Evolutionary conservation across 1,139 yeast genomes (phyloP).

Genomic region (Zygoascus hellenicus): DNA sequence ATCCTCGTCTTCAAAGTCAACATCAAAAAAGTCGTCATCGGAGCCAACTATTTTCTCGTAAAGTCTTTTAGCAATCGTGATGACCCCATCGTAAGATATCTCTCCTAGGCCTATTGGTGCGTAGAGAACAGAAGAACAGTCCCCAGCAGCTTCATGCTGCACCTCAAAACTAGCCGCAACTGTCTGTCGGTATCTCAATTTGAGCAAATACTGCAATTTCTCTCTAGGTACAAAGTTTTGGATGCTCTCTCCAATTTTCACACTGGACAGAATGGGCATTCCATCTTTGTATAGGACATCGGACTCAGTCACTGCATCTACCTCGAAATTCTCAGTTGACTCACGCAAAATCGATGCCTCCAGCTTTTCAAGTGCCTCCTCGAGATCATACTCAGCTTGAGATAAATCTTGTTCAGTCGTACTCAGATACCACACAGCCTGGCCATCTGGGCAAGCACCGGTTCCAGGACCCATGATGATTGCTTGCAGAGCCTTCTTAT

Average conservation of each 20-base stretch:
- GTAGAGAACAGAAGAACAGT: slow-evolving; percentile 38
- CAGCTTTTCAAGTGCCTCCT: slow-evolving; percentile 72
- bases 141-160: slow-evolving; percentile 6
- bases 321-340: slow-evolving; percentile 49
- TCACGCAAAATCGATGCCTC: slow-evolving; percentile 78
- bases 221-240: slow-evolving; percentile 79
- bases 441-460: slow-evolving; percentile 85
- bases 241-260: slow-evolving; percentile 78
- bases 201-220: slow-evolving; percentile 68
- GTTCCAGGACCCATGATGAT: slow-evolving; percentile 83
- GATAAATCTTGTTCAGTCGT: slow-evolving; percentile 61
- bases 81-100: slow-evolving; percentile 82
- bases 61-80: slow-evolving; percentile 70
- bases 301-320: slow-evolving; percentile 49
- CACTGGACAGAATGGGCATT: slow-evolving; percentile 66
- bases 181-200: slow-evolving; percentile 70
- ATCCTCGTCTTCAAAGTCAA: slow-evolving; percentile 93
- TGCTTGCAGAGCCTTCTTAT: slow-evolving; percentile 73
- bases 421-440: slow-evolving; percentile 84
- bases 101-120: slow-evolving; percentile 69
- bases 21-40: slow-evolving; percentile 91
- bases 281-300: slow-evolving; percentile 59
- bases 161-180: slow-evolving; percentile 12
- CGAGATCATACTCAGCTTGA: slow-evolving; percentile 71
- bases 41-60: slow-evolving; percentile 81